phyloP scores from a whole-genome alignment of 1,139 yeast genomes.

The Chernovozyma sophiae-reginae region DNA sequence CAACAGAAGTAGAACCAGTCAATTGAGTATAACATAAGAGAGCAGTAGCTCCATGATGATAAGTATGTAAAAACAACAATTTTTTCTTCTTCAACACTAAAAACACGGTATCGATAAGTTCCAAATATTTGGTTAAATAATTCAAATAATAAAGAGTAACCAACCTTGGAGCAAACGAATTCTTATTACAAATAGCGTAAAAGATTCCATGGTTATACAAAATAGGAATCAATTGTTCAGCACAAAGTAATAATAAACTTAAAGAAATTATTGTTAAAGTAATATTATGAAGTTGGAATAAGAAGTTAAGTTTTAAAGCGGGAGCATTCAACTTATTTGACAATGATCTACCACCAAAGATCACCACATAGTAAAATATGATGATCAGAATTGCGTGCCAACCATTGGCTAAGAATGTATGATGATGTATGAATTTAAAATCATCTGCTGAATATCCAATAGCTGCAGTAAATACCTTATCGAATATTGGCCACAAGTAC shows the following conservation, averaged over 20 bases:
- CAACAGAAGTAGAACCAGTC: conserved; percentile 83
- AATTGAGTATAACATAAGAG: conserved; percentile 91
- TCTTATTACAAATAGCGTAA: conserved; percentile 76
- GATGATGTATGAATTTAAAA: conserved; percentile 63
- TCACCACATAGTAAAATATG: conserved; percentile 70
- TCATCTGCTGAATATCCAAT: conserved; percentile 68
- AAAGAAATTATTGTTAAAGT: conserved; percentile 69
- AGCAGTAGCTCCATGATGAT: conserved; percentile 99
- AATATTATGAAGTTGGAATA: conserved; percentile 79
- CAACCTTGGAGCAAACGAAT: conserved; percentile 83
- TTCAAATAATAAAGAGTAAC: conserved; percentile 79
- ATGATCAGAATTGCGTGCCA: conserved; percentile 60
- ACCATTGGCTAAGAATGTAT: conserved; percentile 67
- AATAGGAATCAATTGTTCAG: conserved; percentile 87
- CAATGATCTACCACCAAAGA: conserved; percentile 71
- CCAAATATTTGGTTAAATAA: conserved; percentile 74
- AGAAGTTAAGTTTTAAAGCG: conserved; percentile 64
- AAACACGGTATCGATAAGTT: conserved; percentile 88
- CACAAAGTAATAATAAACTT: conserved; percentile 58
- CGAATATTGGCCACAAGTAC: conserved; percentile 84
- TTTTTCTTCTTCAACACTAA: conserved; percentile 90
- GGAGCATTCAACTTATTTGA: conserved; percentile 47
- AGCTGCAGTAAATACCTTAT: conserved; percentile 46
- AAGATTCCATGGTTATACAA: conserved; percentile 72
- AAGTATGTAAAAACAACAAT: conserved; percentile 85